Evolutionary conservation across 1,139 yeast species (phyloP).

Genomic region (Candida tunisiensis): DNA sequence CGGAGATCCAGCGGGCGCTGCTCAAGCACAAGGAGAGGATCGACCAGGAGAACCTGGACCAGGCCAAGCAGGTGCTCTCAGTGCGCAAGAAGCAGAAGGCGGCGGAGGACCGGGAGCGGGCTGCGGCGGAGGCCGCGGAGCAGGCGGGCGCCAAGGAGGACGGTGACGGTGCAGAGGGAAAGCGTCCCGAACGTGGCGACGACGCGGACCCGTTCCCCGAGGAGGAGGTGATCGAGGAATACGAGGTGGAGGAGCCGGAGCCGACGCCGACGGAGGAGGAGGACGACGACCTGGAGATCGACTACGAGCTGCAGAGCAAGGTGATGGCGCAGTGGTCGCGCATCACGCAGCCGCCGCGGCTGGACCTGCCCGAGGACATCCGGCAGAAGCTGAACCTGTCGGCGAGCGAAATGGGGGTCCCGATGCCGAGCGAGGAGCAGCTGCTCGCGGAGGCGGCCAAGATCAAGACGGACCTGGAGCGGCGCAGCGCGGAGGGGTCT

Average conservation of each 20-base stretch:
- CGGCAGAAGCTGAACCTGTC: too few relatives aligned
- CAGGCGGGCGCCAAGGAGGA: conserved; percentile 3
- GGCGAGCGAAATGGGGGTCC: too few relatives aligned
- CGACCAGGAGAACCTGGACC: too few relatives aligned
- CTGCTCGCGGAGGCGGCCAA: too few relatives aligned
- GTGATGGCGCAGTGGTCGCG: conserved; percentile 8
- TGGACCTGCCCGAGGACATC: too few relatives aligned
- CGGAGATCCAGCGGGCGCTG: conserved; percentile 5
- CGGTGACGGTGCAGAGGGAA: conserved; percentile 2
- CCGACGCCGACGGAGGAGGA: neutral
- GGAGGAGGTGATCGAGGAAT: conserved; percentile 1
- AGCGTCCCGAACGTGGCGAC: neutral
- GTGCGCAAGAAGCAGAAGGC: neutral
- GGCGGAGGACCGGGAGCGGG: conserved; percentile 3
- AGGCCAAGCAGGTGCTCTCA: too few relatives aligned
- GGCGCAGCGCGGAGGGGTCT: too few relatives aligned
- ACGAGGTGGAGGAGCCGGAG: conserved; percentile 2
- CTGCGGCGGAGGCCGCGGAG: conserved; percentile 1
- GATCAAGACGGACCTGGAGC: too few relatives aligned
- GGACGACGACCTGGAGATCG: conserved; percentile 1
- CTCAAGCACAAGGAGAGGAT: conserved; percentile 4
- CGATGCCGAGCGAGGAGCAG: too few relatives aligned
- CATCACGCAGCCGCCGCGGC: conserved; percentile 9
- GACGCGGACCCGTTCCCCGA: too few relatives aligned
- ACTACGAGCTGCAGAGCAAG: conserved; percentile 3